Percentiles rank a stretch among this genome's conserved stretches.
These are phyloP conservation scores for Starmera quercuum DNA, from an alignment of 805 yeast genomes.

Conservation along the genomic window DNA sequence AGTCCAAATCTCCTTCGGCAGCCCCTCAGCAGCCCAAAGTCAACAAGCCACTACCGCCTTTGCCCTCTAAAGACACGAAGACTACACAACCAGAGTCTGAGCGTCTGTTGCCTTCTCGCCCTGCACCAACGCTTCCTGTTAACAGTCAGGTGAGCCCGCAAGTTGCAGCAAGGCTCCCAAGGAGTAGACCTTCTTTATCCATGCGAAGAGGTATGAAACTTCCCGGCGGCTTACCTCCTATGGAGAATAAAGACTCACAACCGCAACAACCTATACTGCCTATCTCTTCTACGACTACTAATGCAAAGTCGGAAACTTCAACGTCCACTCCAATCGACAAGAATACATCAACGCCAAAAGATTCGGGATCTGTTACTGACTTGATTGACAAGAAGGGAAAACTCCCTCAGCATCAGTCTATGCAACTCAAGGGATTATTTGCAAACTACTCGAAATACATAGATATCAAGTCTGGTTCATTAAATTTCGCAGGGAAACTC, in stretches of 20 bases:
- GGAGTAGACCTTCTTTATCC: conserved; percentile 70
- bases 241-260: conserved; percentile 11
- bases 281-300: neutral
- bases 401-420: conserved; percentile 13
- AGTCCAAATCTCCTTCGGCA: conserved; percentile 20
- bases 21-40: conserved; percentile 11
- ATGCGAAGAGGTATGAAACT: conserved; percentile 80
- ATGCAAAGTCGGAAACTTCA: neutral
- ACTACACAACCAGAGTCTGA: conserved; percentile 4
- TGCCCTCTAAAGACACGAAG: conserved; percentile 22
- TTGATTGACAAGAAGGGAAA: conserved; percentile 18
- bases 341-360: conserved; percentile 1
- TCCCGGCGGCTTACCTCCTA: conserved; percentile 73
- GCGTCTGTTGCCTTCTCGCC: conserved; percentile 16
- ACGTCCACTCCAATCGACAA: neutral
- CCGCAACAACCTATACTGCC: conserved; percentile 16
- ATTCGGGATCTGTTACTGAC: conserved; percentile 12
- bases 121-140: conserved; percentile 22
- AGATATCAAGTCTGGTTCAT: conserved; percentile 86
- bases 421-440: conserved; percentile 52
- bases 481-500: conserved; percentile 90
- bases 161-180: conserved; percentile 74
- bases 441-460: conserved; percentile 81
- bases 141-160: conserved; percentile 64
- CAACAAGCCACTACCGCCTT: conserved; percentile 35